Evolutionary conservation across 1,284 basidiomycete genomes (phyloP).

Genomic region (Mycocalia duriaeana): DNA sequence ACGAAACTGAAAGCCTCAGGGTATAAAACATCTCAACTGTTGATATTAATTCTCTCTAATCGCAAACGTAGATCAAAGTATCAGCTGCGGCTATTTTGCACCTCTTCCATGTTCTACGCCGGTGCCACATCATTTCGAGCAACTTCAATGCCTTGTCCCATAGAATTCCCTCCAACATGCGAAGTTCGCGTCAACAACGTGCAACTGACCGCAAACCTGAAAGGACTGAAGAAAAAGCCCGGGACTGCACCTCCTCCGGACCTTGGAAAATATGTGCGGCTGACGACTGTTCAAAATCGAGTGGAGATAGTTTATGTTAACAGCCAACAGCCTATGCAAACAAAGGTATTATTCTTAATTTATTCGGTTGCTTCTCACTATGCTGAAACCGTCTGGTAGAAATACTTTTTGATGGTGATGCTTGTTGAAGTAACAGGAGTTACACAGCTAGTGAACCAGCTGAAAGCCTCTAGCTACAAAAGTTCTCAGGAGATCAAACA

Average conservation of each 20-base stretch:
- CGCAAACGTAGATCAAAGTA: constrained; percentile 51
- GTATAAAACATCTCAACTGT: constrained; percentile 35
- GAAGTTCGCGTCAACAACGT: constrained; percentile 83
- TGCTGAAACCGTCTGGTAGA: too few species aligned
- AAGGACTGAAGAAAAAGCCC: constrained; percentile 94
- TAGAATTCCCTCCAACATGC: constrained; percentile 90
- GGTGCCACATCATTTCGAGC: constrained; percentile 48
- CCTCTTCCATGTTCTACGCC: constrained; percentile 81
- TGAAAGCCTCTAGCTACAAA: constrained; percentile 64
- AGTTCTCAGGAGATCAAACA: constrained; percentile 63
- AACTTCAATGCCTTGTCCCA: constrained; percentile 53
- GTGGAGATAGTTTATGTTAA: constrained; percentile 91
- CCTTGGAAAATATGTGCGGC: constrained; percentile 57
- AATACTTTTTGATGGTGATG: constrained; percentile 82
- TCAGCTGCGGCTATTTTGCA: constrained; percentile 88
- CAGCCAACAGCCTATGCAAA: constrained; percentile 68
- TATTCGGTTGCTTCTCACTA: too few species aligned
- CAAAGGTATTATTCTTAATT: constrained; percentile 65
- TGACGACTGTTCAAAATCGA: constrained; percentile 50
- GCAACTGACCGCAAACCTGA: constrained; percentile 72
- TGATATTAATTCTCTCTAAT: constrained; percentile 1
- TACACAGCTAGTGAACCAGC: constrained; percentile 57
- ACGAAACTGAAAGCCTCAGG: constrained; percentile 51
- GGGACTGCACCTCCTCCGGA: constrained; percentile 92
- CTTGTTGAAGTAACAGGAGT: constrained; percentile 74